These are phyloP conservation scores for Podila epicladia DNA, from an alignment of 192 early-diverging fungal genomes.

Conservation along the genomic window DNA sequence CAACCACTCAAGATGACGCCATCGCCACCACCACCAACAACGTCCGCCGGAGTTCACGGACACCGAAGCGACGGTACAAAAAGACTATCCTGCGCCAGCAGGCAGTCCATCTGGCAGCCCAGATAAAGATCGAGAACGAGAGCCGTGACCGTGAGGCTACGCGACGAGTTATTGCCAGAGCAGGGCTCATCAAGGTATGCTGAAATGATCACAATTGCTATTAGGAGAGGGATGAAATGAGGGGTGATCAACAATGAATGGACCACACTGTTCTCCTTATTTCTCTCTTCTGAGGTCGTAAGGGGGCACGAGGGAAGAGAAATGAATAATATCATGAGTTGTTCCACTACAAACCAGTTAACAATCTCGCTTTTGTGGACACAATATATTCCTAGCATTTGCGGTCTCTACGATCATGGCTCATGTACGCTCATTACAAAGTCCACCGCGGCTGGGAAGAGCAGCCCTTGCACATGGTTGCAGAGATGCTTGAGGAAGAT, in stretches of 20 bases:
- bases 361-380: background rate
- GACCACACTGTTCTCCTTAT: too few species aligned
- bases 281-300: too few species aligned
- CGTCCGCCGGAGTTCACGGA: background rate
- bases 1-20: background rate
- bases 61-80: slow-evolving; percentile 34
- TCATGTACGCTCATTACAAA: slow-evolving; percentile 16
- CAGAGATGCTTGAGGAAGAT: slow-evolving; percentile 34
- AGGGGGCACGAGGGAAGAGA: too few species aligned
- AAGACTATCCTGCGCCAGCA: slow-evolving; percentile 47
- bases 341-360: too few species aligned
- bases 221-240: too few species aligned
- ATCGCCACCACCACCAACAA: background rate
- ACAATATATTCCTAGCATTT: slow-evolving; percentile 4
- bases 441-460: slow-evolving; percentile 34
- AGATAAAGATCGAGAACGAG: slow-evolving; percentile 41
- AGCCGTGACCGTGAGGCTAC: slow-evolving; percentile 30
- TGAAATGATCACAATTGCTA: too few species aligned
- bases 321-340: too few species aligned
- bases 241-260: too few species aligned
- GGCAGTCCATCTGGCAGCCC: slow-evolving; percentile 35
- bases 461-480: slow-evolving; percentile 36
- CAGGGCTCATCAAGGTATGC: slow-evolving; percentile 23
- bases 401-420: slow-evolving; percentile 6
- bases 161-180: slow-evolving; percentile 14